These are phyloP conservation scores for Ophioceras dolichostomum DNA, from an alignment of 2,329 filamentous ascomycete species.

Conservation along the genomic window DNA sequence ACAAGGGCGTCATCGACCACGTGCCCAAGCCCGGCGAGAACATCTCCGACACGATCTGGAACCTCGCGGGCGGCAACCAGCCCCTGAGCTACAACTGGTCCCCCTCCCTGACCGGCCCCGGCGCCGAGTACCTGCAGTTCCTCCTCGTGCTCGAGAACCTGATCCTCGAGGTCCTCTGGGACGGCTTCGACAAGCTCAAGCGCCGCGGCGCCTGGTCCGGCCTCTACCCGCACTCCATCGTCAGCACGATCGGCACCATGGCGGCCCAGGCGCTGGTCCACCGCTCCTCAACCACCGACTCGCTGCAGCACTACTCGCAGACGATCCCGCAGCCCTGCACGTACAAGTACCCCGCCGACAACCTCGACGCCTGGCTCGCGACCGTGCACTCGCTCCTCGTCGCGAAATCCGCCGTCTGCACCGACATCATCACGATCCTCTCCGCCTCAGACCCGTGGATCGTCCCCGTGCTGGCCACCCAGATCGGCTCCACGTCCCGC, in stretches of 20 bases:
- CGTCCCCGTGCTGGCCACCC: constrained; percentile 17
- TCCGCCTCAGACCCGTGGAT: constrained; percentile 20
- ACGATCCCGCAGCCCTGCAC: constrained; percentile 13
- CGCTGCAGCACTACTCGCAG: constrained; percentile 20
- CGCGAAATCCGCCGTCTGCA: constrained; percentile 17
- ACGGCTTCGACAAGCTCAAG: constrained; percentile 16
- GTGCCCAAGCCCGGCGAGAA: constrained; percentile 14
- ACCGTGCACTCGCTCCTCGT: constrained; percentile 14
- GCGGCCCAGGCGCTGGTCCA: constrained; percentile 23
- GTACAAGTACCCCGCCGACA: constrained; percentile 14
- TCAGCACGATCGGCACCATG: constrained; percentile 18
- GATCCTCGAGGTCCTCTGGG: constrained; percentile 17
- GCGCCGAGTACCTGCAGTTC: constrained; percentile 13
- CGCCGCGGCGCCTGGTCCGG: constrained; percentile 16
- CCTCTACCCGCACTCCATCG: constrained; percentile 19
- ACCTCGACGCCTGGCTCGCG: constrained; percentile 12
- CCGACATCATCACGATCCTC: constrained; percentile 15
- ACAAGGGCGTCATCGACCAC: constrained; percentile 11
- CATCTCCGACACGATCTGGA: constrained; percentile 14
- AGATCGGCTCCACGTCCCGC: constrained; percentile 20
- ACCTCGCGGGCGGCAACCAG: constrained; percentile 20
- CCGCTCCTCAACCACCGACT: constrained; percentile 18
- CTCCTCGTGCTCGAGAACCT: constrained; percentile 20
- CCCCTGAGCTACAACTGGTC: constrained; percentile 20
- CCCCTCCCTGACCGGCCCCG: constrained; percentile 14